Percentiles rank a stretch among this genome's conserved stretches.
Conservation (phyloP, 345 rosid genomes). For the Melaleuca alternifolia region DNA sequence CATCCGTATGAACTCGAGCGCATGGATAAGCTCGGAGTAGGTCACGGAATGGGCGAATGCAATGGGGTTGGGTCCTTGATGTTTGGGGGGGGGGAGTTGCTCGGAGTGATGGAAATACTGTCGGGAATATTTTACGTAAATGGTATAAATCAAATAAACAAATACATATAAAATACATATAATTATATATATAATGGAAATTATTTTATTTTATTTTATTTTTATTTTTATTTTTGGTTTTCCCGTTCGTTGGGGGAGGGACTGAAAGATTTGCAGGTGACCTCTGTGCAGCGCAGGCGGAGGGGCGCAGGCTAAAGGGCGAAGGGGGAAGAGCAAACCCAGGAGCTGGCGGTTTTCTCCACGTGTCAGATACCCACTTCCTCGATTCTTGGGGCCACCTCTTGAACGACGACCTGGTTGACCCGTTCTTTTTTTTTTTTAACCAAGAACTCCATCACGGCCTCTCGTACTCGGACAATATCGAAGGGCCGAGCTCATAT, state of each 20-base stretch:
- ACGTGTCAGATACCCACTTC: neutral
- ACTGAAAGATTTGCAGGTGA: neutral
- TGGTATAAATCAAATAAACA: neutral
- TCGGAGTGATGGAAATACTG: neutral
- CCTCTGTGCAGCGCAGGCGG: neutral
- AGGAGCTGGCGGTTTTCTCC: neutral
- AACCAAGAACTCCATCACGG: too few species aligned
- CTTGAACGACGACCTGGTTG: neutral
- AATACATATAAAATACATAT: neutral
- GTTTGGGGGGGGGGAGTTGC: neutral
- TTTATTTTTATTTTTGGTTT: neutral
- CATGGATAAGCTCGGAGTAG: too few species aligned
- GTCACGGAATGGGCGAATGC: too few species aligned
- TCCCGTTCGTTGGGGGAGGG: neutral
- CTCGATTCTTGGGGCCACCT: neutral
- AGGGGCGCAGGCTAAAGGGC: neutral
- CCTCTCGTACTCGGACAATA: too few species aligned
- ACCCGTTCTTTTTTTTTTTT: too few species aligned
- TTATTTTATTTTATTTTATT: neutral
- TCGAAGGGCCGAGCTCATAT: too few species aligned
- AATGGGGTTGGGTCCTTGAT: neutral
- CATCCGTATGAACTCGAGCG: neutral
- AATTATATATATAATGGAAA: neutral
- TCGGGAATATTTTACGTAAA: neutral
- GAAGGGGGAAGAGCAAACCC: neutral